Evolutionary conservation across 495 filamentous ascomycete genomes (phyloP), one percentile per base, ranked within the genome.

Genomic region (Neurospora sp.): DNA sequence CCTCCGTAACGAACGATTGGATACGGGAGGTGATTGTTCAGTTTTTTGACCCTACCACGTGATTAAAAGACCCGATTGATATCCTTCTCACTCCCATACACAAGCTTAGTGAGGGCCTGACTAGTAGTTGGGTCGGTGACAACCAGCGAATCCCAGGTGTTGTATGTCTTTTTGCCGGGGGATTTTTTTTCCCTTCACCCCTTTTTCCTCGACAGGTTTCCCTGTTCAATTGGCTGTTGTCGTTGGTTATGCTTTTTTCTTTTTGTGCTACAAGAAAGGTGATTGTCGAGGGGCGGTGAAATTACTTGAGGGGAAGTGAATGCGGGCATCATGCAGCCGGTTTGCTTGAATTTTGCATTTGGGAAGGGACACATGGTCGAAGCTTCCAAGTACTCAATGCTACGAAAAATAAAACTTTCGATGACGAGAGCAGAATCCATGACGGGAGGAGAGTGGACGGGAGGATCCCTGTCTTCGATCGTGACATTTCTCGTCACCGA

Each of bases 111-210:
- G 35, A 35, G 31, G 31, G 12, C 53, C 12, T 9, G 79, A 83
- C 76, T 77, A 83, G 84, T 83, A 83, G 80, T 85, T 80, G 79
- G 80, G 82, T 85, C 78, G 83, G 81, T 84, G 84, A 84, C 81
- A 78, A 85, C 71, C 71, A 75, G 76, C 69, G 76, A 76, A 76
- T 77, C 70, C 74, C 71, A 59, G 74, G 76, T 73, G 76, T 76
- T 77, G 76, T 74, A 77, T 76, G 71, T 75, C 45, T 72, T 74
- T 71, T 39, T 39, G 31, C 31, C 2, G 31, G 31, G 31, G 27
- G 22, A 22, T 1, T 0, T 39, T 0, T 39, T 39, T 39, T 39
- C 10, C 0, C 40, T 31, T 31, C 31, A 31, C 31, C 31, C 16
- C 14, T 18, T 42, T 42, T 42, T 42, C 14, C 39, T 18, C 40